Conservation (phyloP, 75 land plant genomes). For the Selaginella moellendorffii region DNA sequence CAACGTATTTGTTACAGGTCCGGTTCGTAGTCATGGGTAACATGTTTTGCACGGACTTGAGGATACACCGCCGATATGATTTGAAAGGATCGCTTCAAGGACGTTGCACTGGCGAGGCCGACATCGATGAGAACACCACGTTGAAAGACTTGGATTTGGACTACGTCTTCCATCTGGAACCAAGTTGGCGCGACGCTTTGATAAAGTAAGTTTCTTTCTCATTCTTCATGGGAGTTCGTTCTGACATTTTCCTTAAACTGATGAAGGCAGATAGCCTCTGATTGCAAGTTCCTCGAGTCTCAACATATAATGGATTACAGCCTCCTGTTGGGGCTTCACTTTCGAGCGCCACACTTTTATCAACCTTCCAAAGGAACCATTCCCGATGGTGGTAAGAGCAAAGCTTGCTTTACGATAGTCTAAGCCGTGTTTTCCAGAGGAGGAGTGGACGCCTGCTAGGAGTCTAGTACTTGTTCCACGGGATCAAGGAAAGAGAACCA, state of each 20-base stretch:
- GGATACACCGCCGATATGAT: conserved; percentile 91
- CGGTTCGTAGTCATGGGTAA: conserved; percentile 99
- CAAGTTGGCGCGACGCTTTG: conserved; percentile 76
- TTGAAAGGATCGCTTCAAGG: conserved; percentile 94
- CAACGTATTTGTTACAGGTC: conserved; percentile 42
- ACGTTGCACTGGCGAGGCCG: conserved; percentile 81
- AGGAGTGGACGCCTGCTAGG: not conserved
- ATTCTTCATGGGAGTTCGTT: too few species aligned
- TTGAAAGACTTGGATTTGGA: conserved; percentile 94
- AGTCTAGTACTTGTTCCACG: conserved; percentile 43
- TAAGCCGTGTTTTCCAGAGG: not conserved
- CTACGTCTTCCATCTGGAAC: conserved; percentile 76
- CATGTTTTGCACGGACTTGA: conserved; percentile 94
- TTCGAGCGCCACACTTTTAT: conserved; percentile 68
- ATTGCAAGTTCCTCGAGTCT: conserved; percentile 70
- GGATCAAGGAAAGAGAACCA: conserved; percentile 26
- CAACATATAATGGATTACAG: conserved; percentile 94
- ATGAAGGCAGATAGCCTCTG: conserved; percentile 77
- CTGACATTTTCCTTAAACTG: too few species aligned
- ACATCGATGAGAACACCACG: conserved; percentile 89
- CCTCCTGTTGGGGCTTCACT: conserved; percentile 85
- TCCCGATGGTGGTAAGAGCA: too few species aligned
- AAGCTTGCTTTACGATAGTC: too few species aligned
- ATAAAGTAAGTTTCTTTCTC: conserved; percentile 35
- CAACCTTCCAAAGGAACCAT: not conserved